Evolutionary conservation across 805 yeast genomes (phyloP), one percentile per base, ranked within the genome.

Genomic region (Ogataea haglerorum): DNA sequence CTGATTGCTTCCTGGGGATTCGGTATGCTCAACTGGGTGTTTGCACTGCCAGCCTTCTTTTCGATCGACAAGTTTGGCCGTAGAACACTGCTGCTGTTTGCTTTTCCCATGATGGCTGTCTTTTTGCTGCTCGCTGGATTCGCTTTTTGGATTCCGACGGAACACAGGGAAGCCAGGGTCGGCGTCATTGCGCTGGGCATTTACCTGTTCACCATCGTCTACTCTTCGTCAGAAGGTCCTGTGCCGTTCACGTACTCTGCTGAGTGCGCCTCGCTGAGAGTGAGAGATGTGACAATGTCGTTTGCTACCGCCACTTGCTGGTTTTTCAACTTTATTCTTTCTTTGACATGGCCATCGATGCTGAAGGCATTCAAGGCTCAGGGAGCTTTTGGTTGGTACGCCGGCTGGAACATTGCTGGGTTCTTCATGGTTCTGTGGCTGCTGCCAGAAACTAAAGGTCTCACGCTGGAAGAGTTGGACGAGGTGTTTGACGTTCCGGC

Each of bases 171-270:
- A 6, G 81, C 80, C 6, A 73, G 85, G 55, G 63, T 82, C 44
- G 95, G 80, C 7, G 71, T 82, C 36, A 79, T 85, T 41, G 70
- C 82, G 4, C 64, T 78, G 47, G 95, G 93, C 51, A 80, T 87
- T 44, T 87, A 87, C 58, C 57, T 87, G 21, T 86, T 75, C 63
- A 69, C 87, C 0, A 73, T 78, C 32, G 81, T 83, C 42, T 87
- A 87, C 64, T 85, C 95, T 0, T 78, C 85, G 3, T 91, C 95
- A 40, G 87, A 84, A 60, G 95, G 95, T 34, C 95, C 93, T 9
- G 93, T 87, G 33, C 95, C 95, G 4, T 86, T 87, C 67, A 83
- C 93, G 2, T 85, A 87, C 56, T 80, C 89, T 21, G 95, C 95
- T 9, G 95, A 87, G 63, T 85, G 83, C 53, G 76, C 83, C 67